phyloP scores from a whole-genome alignment of 2,329 filamentous ascomycete species.

The Phaeosphaeriaceae sp. region DNA sequence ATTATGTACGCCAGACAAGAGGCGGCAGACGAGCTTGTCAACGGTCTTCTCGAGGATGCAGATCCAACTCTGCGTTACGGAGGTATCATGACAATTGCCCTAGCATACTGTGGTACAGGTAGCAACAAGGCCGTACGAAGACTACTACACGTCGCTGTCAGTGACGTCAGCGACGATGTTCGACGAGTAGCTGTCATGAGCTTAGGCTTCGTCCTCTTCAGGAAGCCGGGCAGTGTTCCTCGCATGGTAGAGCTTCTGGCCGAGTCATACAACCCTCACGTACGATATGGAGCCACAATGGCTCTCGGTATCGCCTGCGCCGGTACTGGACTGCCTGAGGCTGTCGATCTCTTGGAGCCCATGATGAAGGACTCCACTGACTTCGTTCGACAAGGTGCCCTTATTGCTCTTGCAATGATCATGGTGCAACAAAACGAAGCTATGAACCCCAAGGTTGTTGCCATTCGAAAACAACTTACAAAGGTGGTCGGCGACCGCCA shows the following conservation, averaged over 20 bases:
- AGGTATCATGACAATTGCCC: slow-evolving; percentile 97
- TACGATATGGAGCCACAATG: slow-evolving; percentile 97
- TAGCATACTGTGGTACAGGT: slow-evolving; percentile 95
- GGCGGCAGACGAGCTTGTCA: slow-evolving; percentile 91
- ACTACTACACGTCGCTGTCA: slow-evolving; percentile 93
- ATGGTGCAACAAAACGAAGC: slow-evolving; percentile 99
- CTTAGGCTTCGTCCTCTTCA: slow-evolving; percentile 96
- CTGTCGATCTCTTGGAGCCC: slow-evolving; percentile 93
- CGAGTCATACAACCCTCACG: slow-evolving; percentile 98
- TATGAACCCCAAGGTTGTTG: slow-evolving; percentile 95
- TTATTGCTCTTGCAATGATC: slow-evolving; percentile 96
- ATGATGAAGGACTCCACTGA: slow-evolving; percentile 99
- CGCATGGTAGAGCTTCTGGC: slow-evolving; percentile 98
- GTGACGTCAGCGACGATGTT: slow-evolving; percentile 97
- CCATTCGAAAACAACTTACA: slow-evolving; percentile 89
- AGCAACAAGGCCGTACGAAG: slow-evolving; percentile 99
- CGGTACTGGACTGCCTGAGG: slow-evolving; percentile 93
- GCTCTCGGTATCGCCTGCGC: slow-evolving; percentile 97
- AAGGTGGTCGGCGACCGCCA: slow-evolving; percentile 95
- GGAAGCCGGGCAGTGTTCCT: slow-evolving; percentile 94
- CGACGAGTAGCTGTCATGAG: slow-evolving; percentile 96
- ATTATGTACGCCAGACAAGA: slow-evolving; percentile 99
- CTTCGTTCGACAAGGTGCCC: slow-evolving; percentile 94
- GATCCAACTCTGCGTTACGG: slow-evolving; percentile 94
- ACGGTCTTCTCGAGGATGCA: slow-evolving; percentile 88